Evolutionary conservation across 257 asterid species (phyloP).

Genomic region (Solanum tarijense): DNA sequence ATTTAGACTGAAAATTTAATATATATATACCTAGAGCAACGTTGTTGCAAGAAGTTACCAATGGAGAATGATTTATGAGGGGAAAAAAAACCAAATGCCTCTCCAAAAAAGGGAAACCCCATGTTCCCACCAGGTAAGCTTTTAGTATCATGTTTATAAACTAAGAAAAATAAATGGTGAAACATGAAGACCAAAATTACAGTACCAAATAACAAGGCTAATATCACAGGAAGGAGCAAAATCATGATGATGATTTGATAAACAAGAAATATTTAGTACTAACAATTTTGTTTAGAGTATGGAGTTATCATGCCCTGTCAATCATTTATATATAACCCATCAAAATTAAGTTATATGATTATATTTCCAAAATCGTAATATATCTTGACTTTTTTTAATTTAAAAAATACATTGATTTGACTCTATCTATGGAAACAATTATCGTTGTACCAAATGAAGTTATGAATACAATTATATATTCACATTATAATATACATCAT

Average conservation of each 20-base stretch:
- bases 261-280: neutral
- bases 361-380: neutral
- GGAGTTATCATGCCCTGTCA: neutral
- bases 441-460: accelerated
- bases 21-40: slow-evolving; percentile 14
- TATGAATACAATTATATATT: neutral
- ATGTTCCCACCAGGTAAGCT: slow-evolving; percentile 47
- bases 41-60: slow-evolving; percentile 47
- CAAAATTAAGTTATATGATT: neutral
- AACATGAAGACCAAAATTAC: neutral
- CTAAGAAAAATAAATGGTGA: neutral
- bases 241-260: neutral
- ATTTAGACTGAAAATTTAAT: neutral
- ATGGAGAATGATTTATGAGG: slow-evolving; percentile 49
- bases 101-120: slow-evolving; percentile 58
- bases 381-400: neutral
- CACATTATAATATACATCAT: neutral
- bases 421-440: neutral
- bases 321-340: neutral
- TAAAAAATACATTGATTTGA: neutral
- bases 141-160: neutral
- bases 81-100: slow-evolving; percentile 51
- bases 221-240: neutral
- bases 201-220: neutral
- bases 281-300: neutral